Percentiles rank a stretch among this genome's conserved stretches.
These are phyloP conservation scores for Coniochaeta ligniaria DNA, from an alignment of 2,329 filamentous ascomycete genomes.

Conservation along the genomic window DNA sequence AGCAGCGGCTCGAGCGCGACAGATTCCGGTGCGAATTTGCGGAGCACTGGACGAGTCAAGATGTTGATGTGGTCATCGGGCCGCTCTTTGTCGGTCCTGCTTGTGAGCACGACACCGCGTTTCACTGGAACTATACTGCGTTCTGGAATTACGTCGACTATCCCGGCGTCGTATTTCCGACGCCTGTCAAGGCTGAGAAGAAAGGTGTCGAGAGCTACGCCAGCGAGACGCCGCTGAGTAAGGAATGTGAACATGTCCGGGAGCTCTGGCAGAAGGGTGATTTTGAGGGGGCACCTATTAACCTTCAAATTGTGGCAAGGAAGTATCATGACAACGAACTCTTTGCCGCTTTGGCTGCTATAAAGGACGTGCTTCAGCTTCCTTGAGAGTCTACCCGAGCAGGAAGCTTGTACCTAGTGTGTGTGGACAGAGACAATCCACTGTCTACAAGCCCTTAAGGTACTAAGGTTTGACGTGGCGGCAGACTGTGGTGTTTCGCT, in stretches of 20 bases:
- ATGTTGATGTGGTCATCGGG: constrained; percentile 28
- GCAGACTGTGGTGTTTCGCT: no score
- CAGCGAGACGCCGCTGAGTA: constrained; percentile 17
- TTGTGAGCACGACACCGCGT: constrained; percentile 24
- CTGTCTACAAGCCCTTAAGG: no score
- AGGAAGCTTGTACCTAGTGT: no score
- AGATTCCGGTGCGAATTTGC: constrained; percentile 23
- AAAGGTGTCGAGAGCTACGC: constrained; percentile 20
- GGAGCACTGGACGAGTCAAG: constrained; percentile 24
- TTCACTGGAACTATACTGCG: constrained; percentile 29
- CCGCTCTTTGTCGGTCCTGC: constrained; percentile 29
- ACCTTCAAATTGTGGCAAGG: constrained; percentile 24
- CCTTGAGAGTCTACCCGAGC: no score
- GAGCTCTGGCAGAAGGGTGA: constrained; percentile 22
- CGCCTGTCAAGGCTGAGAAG: constrained; percentile 19
- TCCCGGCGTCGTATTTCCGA: constrained; percentile 26
- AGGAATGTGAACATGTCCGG: constrained; percentile 20
- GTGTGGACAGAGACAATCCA: no score
- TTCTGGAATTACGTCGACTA: constrained; percentile 30
- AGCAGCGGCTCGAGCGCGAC: constrained; percentile 19
- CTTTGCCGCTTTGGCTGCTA: constrained; percentile 18
- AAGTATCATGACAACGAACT: constrained; percentile 26
- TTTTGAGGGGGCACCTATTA: constrained; percentile 24
- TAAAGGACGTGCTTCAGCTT: constrained; percentile 13
- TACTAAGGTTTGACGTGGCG: no score